These are phyloP conservation scores for Penicillium glabrum DNA, from an alignment of 2,329 filamentous ascomycete genomes.

Conservation along the genomic window DNA sequence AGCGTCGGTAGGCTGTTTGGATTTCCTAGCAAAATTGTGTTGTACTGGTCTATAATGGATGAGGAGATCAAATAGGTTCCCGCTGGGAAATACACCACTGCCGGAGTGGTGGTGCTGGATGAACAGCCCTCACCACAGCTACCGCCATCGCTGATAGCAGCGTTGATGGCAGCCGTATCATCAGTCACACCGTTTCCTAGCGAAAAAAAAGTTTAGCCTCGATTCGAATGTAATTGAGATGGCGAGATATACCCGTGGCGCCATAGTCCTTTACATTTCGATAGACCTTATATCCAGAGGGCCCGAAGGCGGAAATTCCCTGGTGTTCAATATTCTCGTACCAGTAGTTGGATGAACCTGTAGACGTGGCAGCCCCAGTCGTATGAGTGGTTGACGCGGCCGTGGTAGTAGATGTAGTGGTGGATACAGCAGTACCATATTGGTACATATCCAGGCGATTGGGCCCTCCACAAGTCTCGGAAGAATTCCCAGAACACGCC, in stretches of 20 bases:
- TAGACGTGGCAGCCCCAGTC: not conserved
- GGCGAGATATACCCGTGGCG: conserved; percentile 3
- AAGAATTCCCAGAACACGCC: not conserved
- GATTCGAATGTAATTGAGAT: not conserved
- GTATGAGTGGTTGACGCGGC: not conserved
- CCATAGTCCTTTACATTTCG: conserved; percentile 17
- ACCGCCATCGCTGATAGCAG: conserved; percentile 6
- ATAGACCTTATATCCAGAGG: not conserved
- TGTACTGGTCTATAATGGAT: conserved; percentile 15
- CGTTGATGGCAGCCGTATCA: conserved; percentile 10
- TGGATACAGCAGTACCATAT: not conserved
- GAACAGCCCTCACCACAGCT: not conserved
- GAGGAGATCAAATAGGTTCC: conserved; percentile 19
- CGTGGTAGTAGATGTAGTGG: not conserved
- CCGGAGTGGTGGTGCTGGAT: not conserved
- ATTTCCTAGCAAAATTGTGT: conserved; percentile 19
- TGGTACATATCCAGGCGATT: not conserved
- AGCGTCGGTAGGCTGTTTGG: conserved; percentile 52
- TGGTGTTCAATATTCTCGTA: not conserved
- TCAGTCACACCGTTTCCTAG: conserved; percentile 14
- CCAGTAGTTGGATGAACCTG: not conserved
- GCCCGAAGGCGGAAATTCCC: not conserved
- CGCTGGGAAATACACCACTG: conserved; percentile 59
- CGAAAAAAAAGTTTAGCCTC: not conserved
- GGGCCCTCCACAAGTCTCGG: not conserved